Percentiles rank a stretch among this genome's conserved stretches.
Evolutionary conservation across 2,329 filamentous ascomycete genomes (phyloP).

Genomic region (Elsinoe batatas): DNA sequence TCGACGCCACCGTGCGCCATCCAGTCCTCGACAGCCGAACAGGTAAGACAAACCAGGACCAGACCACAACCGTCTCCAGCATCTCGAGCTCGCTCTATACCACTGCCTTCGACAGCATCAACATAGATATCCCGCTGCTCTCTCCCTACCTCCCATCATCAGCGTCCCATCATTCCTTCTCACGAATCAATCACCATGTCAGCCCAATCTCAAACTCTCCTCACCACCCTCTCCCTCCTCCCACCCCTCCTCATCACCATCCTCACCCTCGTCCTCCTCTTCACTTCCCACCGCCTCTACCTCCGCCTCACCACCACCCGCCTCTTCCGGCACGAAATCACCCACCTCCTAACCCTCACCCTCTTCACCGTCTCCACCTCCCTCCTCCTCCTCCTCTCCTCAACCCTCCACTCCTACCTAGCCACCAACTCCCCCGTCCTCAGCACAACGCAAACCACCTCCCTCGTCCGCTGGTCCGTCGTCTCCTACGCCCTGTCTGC

Average conservation of each 20-base stretch:
- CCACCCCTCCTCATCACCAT: not conserved
- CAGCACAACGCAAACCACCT: conserved; percentile 5
- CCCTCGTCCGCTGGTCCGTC: not conserved
- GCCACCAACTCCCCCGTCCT: not conserved
- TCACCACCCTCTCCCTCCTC: not conserved
- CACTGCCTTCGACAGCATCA: not conserved
- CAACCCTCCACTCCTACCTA: not conserved
- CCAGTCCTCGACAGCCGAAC: not conserved
- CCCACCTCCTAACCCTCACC: not conserved
- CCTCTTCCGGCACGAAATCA: not conserved
- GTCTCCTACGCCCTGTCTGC: not conserved
- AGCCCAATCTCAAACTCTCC: not conserved
- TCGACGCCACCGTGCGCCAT: conserved; percentile 4
- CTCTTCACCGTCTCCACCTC: conserved; percentile 1
- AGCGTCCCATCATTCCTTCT: not conserved
- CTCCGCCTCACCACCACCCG: not conserved
- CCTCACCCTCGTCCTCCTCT: not conserved
- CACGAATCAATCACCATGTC: not conserved
- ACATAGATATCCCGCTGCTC: not conserved
- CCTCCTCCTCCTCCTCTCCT: not conserved
- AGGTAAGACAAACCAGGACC: not conserved
- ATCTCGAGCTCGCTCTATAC: not conserved
- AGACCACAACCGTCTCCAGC: not conserved
- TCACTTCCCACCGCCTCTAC: conserved; percentile 7
- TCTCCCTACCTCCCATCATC: not conserved